Evolutionary conservation across 1,139 yeast species (phyloP).

Genomic region (Yamadazyma aaseri): DNA sequence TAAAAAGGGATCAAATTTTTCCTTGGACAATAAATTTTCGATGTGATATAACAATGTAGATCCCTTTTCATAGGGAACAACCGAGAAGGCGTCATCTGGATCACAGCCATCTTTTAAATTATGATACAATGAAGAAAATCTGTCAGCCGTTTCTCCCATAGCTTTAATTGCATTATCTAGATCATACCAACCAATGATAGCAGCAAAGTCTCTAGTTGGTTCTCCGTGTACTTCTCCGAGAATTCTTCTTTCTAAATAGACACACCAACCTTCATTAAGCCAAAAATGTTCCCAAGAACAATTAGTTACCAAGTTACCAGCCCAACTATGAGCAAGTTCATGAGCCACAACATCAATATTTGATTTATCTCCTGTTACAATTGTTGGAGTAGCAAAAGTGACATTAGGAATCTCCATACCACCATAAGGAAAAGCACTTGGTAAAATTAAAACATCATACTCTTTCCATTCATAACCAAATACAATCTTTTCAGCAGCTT

Average conservation of each 20-base stretch:
- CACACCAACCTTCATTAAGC: slow-evolving; percentile 97
- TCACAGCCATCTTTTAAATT: slow-evolving; percentile 64
- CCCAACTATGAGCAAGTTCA: slow-evolving; percentile 91
- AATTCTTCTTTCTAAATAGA: slow-evolving; percentile 83
- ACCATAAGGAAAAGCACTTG: slow-evolving; percentile 87
- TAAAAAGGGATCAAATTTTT: slow-evolving; percentile 73
- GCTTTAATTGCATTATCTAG: slow-evolving; percentile 62
- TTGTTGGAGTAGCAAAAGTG: slow-evolving; percentile 89
- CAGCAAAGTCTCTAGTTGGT: slow-evolving; percentile 71
- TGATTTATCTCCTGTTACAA: slow-evolving; percentile 81
- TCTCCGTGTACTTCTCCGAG: slow-evolving; percentile 78
- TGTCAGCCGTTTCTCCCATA: slow-evolving; percentile 52
- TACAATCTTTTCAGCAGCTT: slow-evolving; percentile 77
- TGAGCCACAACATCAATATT: slow-evolving; percentile 90
- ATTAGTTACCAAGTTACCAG: slow-evolving; percentile 86
- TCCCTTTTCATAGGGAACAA: slow-evolving; percentile 92
- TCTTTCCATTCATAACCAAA: slow-evolving; percentile 84
- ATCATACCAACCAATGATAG: slow-evolving; percentile 88
- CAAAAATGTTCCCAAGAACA: slow-evolving; percentile 93
- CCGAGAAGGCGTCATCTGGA: slow-evolving; percentile 87
- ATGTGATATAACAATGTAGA: slow-evolving; percentile 73
- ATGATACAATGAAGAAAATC: slow-evolving; percentile 68
- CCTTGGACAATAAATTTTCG: slow-evolving; percentile 57
- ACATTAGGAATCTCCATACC: slow-evolving; percentile 96
- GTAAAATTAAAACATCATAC: slow-evolving; percentile 78